Percentiles rank a stretch among this genome's conserved stretches.
phyloP scores from a whole-genome alignment of 2,329 filamentous ascomycete species.

The Talaromyces albobiverticillius region DNA sequence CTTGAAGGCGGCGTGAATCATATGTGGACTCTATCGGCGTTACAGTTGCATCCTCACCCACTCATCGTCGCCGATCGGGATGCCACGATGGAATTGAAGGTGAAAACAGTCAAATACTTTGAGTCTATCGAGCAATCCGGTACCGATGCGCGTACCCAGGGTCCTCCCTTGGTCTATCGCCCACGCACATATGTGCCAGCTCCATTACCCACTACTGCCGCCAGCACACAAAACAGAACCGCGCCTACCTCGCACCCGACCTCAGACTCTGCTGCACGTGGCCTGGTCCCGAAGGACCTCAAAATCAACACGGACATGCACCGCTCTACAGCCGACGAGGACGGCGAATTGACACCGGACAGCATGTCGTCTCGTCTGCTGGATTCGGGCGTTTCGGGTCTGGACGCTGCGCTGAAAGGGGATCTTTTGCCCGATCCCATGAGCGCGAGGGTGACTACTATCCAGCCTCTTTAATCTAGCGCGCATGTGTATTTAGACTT shows the following conservation, averaged over 20 bases:
- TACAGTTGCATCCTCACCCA: slow-evolving; percentile 77
- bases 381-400: slow-evolving; percentile 43
- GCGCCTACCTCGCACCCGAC: slow-evolving; percentile 25
- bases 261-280: slow-evolving; percentile 26
- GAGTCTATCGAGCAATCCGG: slow-evolving; percentile 68
- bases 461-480: not conserved
- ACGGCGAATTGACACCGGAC: slow-evolving; percentile 45
- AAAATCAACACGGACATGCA: slow-evolving; percentile 45
- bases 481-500: no score
- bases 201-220: slow-evolving; percentile 23
- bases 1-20: slow-evolving; percentile 81
- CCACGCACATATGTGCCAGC: slow-evolving; percentile 35
- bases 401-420: slow-evolving; percentile 39
- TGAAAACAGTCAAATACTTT: slow-evolving; percentile 73
- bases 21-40: slow-evolving; percentile 82
- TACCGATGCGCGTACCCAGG: slow-evolving; percentile 43
- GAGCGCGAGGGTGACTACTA: slow-evolving; percentile 38
- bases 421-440: slow-evolving; percentile 44
- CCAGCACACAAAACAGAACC: slow-evolving; percentile 8
- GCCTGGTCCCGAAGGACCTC: slow-evolving; percentile 35
- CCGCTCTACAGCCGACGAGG: slow-evolving; percentile 32
- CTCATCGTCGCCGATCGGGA: slow-evolving; percentile 84
- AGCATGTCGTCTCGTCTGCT: slow-evolving; percentile 49
- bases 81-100: slow-evolving; percentile 68
- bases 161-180: slow-evolving; percentile 41